phyloP scores from a whole-genome alignment of 441 rosid species.

The Francoa sonchifolia region DNA sequence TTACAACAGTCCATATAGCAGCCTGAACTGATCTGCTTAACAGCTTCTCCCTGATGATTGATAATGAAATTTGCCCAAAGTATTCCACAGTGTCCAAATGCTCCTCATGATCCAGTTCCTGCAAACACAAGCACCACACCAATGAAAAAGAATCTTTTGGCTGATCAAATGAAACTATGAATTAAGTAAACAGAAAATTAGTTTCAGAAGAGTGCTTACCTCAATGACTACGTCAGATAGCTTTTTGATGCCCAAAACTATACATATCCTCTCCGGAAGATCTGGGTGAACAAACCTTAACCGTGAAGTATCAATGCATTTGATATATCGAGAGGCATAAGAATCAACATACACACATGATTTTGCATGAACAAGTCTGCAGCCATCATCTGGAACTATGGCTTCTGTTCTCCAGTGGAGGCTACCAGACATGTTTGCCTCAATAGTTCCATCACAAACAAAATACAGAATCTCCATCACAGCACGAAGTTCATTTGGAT shows the following conservation, averaged over 20 bases:
- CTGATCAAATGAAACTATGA: background rate
- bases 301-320: constrained; percentile 59
- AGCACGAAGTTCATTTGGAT: constrained; percentile 97
- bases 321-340: constrained; percentile 62
- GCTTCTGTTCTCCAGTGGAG: constrained; percentile 43
- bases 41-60: constrained; percentile 46
- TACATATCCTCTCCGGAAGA: constrained; percentile 70
- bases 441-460: constrained; percentile 42
- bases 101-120: constrained; percentile 65
- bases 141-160: too few relatives aligned
- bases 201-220: constrained; percentile 28
- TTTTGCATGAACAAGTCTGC: constrained; percentile 84
- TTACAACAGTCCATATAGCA: constrained; percentile 59
- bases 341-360: constrained; percentile 77
- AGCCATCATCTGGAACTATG: constrained; percentile 87
- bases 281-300: constrained; percentile 81
- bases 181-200: constrained; percentile 2
- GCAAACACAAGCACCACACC: constrained; percentile 16
- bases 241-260: constrained; percentile 62
- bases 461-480: constrained; percentile 80
- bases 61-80: constrained; percentile 51
- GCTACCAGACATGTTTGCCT: constrained; percentile 20
- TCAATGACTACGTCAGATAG: constrained; percentile 84
- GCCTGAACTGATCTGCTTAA: constrained; percentile 59
- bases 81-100: constrained; percentile 38